Base-by-base conservation (phyloP, 768 basidiomycete genomes). In the Boletus edulis region DNA sequence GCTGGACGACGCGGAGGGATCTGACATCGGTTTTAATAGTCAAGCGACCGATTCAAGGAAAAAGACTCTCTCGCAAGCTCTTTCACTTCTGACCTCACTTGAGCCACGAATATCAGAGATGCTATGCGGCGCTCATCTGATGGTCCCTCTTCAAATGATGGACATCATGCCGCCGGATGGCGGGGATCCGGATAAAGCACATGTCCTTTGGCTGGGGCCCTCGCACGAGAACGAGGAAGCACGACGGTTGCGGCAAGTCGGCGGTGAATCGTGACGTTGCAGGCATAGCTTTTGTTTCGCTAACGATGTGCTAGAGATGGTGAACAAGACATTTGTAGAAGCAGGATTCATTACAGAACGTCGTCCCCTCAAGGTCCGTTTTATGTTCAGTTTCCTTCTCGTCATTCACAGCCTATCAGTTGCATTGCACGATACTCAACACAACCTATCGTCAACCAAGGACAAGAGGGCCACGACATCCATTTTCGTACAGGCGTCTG, bases 151-250 rank as follows among this genome's bases (percentile, higher is more conserved):
- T 12, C 74, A 81, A 6, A 62, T 62, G 12, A 68, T 89, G 65
- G 72, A 81, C 45, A 75, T 84, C 48, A 77, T 81, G 79, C 67
- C 68, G n/a, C 72, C 76, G 0, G 71, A 75, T 5, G 57, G 68
- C 1, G 66, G 72, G 0, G 60, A 72, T 62, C 66, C 62, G 18
- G 61, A 73, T 62, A 60, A 73, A 41, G 83, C 83, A 6, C 78
- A 83, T 51, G 81, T 86, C 20, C 72, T 87, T 24, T 86, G 79
- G 73, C 58, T 79, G 12, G 83, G 81, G 1, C 84, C 86, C 1
- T 53, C 67, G 7, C 56, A 64, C 45, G 68, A 74, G 49, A 59
- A 61, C 11, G 69, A 72, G 29, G 66, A 72, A 11, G 69, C 68
- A 2, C 52, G 38, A 35, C 61, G 64, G 40, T 51, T 81, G 14